These are phyloP conservation scores for Pleurotus giganteus DNA, from an alignment of 768 basidiomycete species.

Conservation along the genomic window DNA sequence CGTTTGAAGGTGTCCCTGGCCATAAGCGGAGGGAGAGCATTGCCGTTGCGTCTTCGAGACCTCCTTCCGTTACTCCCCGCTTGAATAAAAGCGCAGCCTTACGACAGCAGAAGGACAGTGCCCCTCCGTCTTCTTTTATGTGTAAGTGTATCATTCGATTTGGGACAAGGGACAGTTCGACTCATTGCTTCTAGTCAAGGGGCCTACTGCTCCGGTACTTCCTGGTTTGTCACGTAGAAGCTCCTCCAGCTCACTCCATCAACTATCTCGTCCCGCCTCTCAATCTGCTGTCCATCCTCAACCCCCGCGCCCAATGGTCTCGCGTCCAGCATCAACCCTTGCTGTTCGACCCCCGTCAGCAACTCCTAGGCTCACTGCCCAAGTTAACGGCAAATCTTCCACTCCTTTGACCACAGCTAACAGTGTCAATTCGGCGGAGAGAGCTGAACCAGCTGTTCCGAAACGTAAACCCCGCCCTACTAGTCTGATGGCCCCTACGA, in stretches of 20 bases:
- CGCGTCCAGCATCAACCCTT: constrained; percentile 43
- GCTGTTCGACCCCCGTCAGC: constrained; percentile 21
- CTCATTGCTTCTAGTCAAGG: constrained; percentile 39
- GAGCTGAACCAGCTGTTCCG: constrained; percentile 12
- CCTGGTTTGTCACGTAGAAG: constrained; percentile 44
- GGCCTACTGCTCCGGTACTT: constrained; percentile 37
- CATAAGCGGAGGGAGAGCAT: constrained; percentile 81
- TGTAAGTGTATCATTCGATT: constrained; percentile 41
- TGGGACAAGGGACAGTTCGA: neutral
- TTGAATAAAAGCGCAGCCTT: constrained; percentile 79
- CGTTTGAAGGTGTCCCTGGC: constrained; percentile 80
- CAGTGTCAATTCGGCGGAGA: constrained; percentile 19
- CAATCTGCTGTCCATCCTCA: constrained; percentile 24
- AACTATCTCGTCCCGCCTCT: constrained; percentile 24
- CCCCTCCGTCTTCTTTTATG: constrained; percentile 69
- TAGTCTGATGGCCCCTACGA: constrained; percentile 57
- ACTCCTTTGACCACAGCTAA: constrained; percentile 11
- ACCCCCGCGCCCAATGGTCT: constrained; percentile 18
- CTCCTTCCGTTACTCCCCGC: constrained; percentile 68
- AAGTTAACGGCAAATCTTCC: constrained; percentile 4
- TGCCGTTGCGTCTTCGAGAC: constrained; percentile 61
- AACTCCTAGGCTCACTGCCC: constrained; percentile 10
- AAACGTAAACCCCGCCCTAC: constrained; percentile 52
- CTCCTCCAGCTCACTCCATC: constrained; percentile 32
- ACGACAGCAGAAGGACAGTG: constrained; percentile 56